These are phyloP conservation scores for Kwoniella mangroviensis DNA, from an alignment of 768 basidiomycete genomes.

Conservation along the genomic window DNA sequence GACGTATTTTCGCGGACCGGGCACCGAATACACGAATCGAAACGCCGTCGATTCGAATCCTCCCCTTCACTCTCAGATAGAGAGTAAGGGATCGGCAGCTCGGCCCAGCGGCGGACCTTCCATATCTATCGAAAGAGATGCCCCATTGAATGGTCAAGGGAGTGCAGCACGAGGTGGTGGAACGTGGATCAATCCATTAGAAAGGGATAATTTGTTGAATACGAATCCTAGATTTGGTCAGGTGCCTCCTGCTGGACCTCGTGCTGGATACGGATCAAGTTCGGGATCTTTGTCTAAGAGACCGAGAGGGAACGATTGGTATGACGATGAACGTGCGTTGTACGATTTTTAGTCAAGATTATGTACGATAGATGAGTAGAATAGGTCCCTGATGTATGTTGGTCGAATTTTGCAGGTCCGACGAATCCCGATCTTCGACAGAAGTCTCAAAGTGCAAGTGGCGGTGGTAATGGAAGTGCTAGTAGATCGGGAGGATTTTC, in stretches of 20 bases:
- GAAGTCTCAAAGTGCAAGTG: background rate
- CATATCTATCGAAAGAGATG: background rate
- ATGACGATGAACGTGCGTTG: slow-evolving; percentile 15
- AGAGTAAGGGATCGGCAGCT: slow-evolving; percentile 16
- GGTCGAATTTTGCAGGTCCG: background rate
- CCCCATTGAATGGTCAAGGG: slow-evolving; percentile 1
- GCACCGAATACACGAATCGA: slow-evolving; percentile 41
- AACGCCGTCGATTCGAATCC: slow-evolving; percentile 37
- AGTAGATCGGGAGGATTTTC: background rate
- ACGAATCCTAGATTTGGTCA: background rate
- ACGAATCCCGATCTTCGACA: background rate
- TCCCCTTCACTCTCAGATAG: slow-evolving; percentile 13
- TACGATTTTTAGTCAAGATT: slow-evolving; percentile 5
- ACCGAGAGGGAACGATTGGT: slow-evolving; percentile 11
- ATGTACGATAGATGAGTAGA: background rate
- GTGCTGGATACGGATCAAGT: background rate
- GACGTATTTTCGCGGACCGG: slow-evolving; percentile 45
- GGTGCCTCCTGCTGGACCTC: slow-evolving; percentile 1
- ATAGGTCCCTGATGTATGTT: background rate
- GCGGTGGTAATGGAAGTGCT: background rate
- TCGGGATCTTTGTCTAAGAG: slow-evolving; percentile 19
- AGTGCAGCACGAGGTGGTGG: slow-evolving; percentile 11
- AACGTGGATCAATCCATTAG: slow-evolving; percentile 6
- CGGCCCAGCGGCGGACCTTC: slow-evolving; percentile 16
- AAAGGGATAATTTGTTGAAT: background rate